phyloP scores from a whole-genome alignment of 139 green algal species.

The Chlorella sp. region DNA sequence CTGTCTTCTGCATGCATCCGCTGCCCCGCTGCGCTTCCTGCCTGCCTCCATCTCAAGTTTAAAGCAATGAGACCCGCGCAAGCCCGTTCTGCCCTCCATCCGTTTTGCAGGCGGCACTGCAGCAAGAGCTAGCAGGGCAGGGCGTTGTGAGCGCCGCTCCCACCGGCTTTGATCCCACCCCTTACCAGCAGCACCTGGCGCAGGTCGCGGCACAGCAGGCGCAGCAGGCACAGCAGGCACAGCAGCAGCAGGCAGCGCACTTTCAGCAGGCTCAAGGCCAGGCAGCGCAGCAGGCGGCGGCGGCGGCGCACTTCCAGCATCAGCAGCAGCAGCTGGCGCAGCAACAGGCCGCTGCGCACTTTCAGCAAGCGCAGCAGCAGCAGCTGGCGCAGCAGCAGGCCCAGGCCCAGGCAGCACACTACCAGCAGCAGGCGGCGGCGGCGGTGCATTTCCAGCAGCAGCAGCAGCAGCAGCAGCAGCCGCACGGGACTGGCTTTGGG shows the following conservation, averaged over 20 bases:
- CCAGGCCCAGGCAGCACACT: neutral
- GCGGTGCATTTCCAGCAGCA: neutral
- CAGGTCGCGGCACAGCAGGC: neutral
- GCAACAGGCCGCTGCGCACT: neutral
- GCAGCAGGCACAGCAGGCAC: slow-evolving; percentile 3
- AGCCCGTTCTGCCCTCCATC: neutral
- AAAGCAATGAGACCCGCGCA: no score
- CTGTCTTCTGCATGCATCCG: no score
- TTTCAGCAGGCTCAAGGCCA: neutral
- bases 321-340: neutral
- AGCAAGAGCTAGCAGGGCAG: slow-evolving; percentile 7
- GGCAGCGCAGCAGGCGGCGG: neutral
- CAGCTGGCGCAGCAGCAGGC: neutral
- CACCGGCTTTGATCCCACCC: slow-evolving; percentile 14
- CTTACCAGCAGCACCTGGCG: slow-evolving; percentile 31
- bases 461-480: slow-evolving; percentile 1
- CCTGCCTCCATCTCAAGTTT: no score
- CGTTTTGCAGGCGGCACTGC: neutral
- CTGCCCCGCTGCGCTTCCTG: no score
- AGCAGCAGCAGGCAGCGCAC: neutral
- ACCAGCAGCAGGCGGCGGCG: neutral
- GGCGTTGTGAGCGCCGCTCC: neutral
- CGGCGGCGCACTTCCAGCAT: neutral
- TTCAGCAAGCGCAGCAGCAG: slow-evolving; percentile 8
- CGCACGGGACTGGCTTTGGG: neutral